Conservation (phyloP, 306 rosid species). For the Quercus engelmannii region DNA sequence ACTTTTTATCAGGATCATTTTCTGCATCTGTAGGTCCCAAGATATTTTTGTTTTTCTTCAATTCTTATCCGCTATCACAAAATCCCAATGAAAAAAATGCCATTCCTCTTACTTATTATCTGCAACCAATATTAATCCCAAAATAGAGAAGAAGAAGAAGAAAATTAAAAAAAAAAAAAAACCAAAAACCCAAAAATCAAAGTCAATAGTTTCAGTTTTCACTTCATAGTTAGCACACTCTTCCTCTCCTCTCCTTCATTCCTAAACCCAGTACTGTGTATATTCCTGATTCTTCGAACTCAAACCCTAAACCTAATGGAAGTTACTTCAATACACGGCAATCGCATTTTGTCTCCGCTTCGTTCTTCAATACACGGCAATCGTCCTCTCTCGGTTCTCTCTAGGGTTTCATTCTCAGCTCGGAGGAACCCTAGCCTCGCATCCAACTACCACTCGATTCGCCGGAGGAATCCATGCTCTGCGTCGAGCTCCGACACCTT, state of each 20-base stretch:
- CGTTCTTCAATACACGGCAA: constrained; percentile 15
- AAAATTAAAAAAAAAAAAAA: too few relatives aligned
- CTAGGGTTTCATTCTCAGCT: constrained; percentile 32
- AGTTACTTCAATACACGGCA: constrained; percentile 35
- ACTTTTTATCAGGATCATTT: too few relatives aligned
- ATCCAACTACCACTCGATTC: constrained; percentile 14
- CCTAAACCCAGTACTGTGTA: neutral
- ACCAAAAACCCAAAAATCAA: too few relatives aligned
- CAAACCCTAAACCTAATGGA: constrained; percentile 45
- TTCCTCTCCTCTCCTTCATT: neutral
- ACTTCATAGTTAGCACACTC: neutral
- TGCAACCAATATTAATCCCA: too few relatives aligned
- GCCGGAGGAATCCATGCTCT: constrained; percentile 34
- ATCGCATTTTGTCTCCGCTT: constrained; percentile 42
- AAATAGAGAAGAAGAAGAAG: too few relatives aligned
- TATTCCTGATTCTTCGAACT: neutral
- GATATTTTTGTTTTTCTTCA: too few relatives aligned
- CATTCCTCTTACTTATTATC: too few relatives aligned
- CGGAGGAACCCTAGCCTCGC: constrained; percentile 11
- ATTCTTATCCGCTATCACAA: too few relatives aligned
- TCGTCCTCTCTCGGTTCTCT: constrained; percentile 28
- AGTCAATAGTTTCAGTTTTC: too few relatives aligned
- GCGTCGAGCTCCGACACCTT: constrained; percentile 77
- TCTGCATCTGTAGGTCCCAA: too few relatives aligned
- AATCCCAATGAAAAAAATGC: too few relatives aligned